A percentile compares a stretch with the other conserved stretches of the same genome.
phyloP scores from a whole-genome alignment of 225 moss, liverwort and hornwort species.

The Marchantia paleacea region DNA sequence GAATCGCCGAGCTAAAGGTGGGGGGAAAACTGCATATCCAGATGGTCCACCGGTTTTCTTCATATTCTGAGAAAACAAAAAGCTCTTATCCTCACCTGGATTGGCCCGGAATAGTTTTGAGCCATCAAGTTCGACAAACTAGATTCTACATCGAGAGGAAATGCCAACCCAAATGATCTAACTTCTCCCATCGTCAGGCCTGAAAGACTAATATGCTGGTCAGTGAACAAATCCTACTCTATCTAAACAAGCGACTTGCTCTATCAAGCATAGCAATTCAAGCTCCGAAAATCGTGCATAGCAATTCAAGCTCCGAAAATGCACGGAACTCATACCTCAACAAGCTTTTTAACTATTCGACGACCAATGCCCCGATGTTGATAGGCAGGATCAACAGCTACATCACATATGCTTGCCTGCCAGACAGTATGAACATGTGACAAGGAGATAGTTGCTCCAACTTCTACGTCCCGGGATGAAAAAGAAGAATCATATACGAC shows the following conservation, averaged over 20 bases:
- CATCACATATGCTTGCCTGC: constrained; percentile 96
- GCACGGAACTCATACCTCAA: constrained; percentile 54
- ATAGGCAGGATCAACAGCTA: constrained; percentile 93
- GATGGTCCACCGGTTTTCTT: constrained; percentile 85
- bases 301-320: background rate
- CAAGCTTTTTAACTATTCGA: constrained; percentile 84
- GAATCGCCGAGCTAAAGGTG: constrained; percentile 80
- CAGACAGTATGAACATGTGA: background rate
- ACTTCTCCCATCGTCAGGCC: background rate
- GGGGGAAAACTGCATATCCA: constrained; percentile 92
- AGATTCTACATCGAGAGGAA: too few species aligned
- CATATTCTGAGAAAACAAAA: constrained; percentile 58
- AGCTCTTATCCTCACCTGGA: background rate
- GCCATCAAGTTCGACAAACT: too few species aligned
- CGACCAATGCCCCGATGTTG: constrained; percentile 93
- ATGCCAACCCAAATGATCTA: background rate
- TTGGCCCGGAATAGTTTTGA: background rate
- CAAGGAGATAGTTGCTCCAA: too few species aligned
- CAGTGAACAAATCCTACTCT: background rate
- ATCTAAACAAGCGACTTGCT: background rate
- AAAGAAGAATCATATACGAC: too few species aligned
- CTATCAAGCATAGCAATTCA: background rate
- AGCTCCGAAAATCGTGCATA: background rate
- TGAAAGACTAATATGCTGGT: background rate
- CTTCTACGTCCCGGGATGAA: background rate